Evolutionary conservation across 768 basidiomycete species (phyloP).

Genomic region (Russula virescens): DNA sequence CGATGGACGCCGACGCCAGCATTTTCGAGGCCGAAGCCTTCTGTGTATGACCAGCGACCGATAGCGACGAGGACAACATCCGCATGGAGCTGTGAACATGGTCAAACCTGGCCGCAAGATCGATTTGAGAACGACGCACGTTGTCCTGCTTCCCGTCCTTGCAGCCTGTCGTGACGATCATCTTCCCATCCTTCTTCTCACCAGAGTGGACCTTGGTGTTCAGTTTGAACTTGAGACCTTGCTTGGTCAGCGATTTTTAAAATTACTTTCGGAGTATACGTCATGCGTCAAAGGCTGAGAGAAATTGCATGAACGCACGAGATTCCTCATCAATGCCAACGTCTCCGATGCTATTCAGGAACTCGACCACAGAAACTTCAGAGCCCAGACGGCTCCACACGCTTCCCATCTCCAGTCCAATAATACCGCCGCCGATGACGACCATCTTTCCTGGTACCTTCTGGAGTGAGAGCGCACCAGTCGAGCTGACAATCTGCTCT

Average conservation of each 20-base stretch:
- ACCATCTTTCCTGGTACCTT: constrained; percentile 95
- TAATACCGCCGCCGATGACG: constrained; percentile 96
- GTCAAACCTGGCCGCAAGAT: not conserved
- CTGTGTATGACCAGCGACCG: constrained; percentile 87
- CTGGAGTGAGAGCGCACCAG: constrained; percentile 83
- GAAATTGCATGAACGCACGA: constrained; percentile 49
- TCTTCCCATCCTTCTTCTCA: constrained; percentile 84
- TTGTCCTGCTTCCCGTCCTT: constrained; percentile 88
- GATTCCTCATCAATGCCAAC: constrained; percentile 94
- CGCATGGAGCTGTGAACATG: constrained; percentile 61
- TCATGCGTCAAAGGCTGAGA: not conserved
- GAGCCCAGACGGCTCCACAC: constrained; percentile 97
- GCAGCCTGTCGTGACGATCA: constrained; percentile 82
- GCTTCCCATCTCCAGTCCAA: constrained; percentile 95
- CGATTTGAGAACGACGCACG: constrained; percentile 38
- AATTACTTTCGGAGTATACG: constrained; percentile 67
- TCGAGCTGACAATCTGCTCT: constrained; percentile 91
- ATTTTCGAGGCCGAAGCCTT: constrained; percentile 83
- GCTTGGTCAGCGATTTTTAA: constrained; percentile 86
- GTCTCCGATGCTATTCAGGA: constrained; percentile 86
- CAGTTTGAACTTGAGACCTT: constrained; percentile 96
- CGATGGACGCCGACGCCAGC: constrained; percentile 89
- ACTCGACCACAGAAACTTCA: constrained; percentile 96
- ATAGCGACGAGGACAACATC: constrained; percentile 95
- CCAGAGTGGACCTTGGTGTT: constrained; percentile 92